Evolutionary conservation across 345 rosid species (phyloP).

Genomic region (Pseudoturritis turrita): DNA sequence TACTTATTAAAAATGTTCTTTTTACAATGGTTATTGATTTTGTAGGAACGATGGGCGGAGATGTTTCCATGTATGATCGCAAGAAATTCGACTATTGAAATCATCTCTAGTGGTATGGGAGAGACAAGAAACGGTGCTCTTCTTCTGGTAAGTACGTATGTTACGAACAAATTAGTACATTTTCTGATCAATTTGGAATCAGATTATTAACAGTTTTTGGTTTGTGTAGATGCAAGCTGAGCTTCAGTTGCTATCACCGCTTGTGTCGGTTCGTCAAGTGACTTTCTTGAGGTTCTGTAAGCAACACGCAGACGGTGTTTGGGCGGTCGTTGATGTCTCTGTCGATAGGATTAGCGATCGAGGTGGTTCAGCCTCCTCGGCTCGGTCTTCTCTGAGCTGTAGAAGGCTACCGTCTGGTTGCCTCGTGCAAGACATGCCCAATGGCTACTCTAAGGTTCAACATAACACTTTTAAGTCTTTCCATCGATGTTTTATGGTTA

Average conservation of each 20-base stretch:
- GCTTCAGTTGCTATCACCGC: constrained; percentile 80
- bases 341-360: constrained; percentile 50
- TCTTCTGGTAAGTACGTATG: constrained; percentile 50
- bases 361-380: constrained; percentile 23
- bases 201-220: not conserved
- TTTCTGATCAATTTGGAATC: not conserved
- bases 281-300: constrained; percentile 86
- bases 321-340: constrained; percentile 96
- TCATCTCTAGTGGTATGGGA: constrained; percentile 71
- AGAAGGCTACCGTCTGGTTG: constrained; percentile 95
- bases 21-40: not conserved
- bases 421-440: constrained; percentile 89
- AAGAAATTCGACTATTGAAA: constrained; percentile 60
- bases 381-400: constrained; percentile 32
- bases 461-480: not conserved
- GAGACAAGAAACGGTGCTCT: constrained; percentile 89
- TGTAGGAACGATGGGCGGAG: constrained; percentile 71
- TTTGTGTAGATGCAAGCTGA: constrained; percentile 76
- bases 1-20: not conserved
- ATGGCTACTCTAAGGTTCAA: constrained; percentile 85
- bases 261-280: constrained; percentile 87
- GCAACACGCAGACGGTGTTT: constrained; percentile 86
- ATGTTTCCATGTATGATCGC: constrained; percentile 90
- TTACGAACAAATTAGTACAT: not conserved
- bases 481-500: too few relatives aligned